Conservation (phyloP, 2,329 filamentous ascomycete species). For the Gaeumannomyces tritici region DNA sequence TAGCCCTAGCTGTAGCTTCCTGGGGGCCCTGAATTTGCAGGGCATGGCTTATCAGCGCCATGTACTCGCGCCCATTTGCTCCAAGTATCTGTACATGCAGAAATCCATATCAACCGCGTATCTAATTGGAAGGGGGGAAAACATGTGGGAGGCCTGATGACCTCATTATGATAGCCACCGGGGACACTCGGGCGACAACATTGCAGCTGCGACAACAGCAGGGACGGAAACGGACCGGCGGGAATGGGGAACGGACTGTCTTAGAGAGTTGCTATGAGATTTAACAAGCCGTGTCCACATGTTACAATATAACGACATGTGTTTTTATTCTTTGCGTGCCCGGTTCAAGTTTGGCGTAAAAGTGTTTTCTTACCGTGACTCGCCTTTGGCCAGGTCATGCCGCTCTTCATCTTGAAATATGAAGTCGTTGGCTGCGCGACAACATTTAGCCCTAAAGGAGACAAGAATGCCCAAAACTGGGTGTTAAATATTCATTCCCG, state of each 20-base stretch:
- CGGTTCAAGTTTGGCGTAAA: no score
- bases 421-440: no score
- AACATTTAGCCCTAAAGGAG: no score
- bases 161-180: not conserved
- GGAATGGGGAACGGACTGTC: not conserved
- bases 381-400: no score
- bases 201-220: not conserved
- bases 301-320: no score
- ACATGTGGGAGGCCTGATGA: not conserved
- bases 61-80: not conserved
- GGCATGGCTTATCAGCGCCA: not conserved
- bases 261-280: not conserved
- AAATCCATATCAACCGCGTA: not conserved
- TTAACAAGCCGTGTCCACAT: no score
- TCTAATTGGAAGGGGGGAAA: not conserved
- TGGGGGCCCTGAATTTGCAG: not conserved
- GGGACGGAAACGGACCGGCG: not conserved
- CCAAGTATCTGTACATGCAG: not conserved
- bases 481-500: no score
- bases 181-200: not conserved
- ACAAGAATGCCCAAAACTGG: no score
- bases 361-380: no score
- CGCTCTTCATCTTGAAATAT: no score
- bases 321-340: not conserved
- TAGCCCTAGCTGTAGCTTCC: not conserved